phyloP scores from a whole-genome alignment of 2,329 filamentous ascomycete species.

The Cladobotryum protrusum region DNA sequence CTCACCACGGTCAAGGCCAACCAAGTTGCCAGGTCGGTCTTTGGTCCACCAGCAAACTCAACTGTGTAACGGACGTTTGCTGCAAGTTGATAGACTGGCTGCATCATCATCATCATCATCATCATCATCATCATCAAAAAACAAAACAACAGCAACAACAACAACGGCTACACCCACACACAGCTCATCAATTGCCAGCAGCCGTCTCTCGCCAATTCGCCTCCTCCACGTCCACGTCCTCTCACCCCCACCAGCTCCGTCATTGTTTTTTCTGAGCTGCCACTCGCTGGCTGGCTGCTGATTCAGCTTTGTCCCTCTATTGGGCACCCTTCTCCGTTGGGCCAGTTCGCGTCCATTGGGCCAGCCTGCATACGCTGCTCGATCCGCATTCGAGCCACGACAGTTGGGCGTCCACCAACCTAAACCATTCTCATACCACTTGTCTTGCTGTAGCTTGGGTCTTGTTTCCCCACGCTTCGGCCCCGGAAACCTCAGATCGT shows the following conservation, averaged over 20 bases:
- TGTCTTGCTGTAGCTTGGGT: slow-evolving; percentile 25
- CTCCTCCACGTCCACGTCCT: slow-evolving; percentile 1
- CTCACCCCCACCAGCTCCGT: neutral
- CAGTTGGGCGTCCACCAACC: slow-evolving; percentile 24
- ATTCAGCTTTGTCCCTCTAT: slow-evolving; percentile 6
- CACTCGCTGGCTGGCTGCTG: neutral
- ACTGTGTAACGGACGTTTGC: too few species aligned
- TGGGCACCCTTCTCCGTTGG: slow-evolving; percentile 20
- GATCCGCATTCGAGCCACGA: slow-evolving; percentile 36
- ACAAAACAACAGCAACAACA: neutral
- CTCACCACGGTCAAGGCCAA: too few species aligned
- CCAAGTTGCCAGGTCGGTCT: too few species aligned
- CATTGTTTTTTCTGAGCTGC: neutral
- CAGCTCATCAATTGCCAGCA: neutral
- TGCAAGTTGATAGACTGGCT: neutral
- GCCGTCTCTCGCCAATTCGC: slow-evolving; percentile 1
- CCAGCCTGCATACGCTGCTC: slow-evolving; percentile 31
- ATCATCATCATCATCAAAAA: neutral
- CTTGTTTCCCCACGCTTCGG: slow-evolving; percentile 27
- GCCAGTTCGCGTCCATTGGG: slow-evolving; percentile 28
- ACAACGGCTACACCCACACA: too few species aligned
- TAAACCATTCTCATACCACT: slow-evolving; percentile 27
- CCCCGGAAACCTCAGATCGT: slow-evolving; percentile 21
- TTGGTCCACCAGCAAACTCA: too few species aligned
- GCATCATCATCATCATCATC: neutral